phyloP scores from a whole-genome alignment of 2,329 filamentous ascomycete species.

The Stenocarpella maydis region DNA sequence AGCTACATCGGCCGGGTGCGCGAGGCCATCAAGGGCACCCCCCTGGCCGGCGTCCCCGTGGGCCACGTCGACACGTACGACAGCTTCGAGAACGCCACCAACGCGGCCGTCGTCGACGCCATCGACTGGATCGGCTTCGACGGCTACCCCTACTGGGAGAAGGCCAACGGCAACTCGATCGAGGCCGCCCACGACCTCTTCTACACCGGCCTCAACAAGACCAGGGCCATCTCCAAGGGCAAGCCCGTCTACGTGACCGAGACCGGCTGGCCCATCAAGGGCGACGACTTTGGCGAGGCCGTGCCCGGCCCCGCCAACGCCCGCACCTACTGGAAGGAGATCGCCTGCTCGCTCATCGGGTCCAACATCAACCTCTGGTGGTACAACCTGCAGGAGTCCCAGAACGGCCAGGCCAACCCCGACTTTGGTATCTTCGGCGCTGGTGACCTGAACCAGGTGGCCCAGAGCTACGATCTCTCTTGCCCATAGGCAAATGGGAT shows the following conservation, averaged over 20 bases:
- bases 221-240: conserved; percentile 51
- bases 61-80: conserved; percentile 77
- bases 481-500: conserved; percentile 39
- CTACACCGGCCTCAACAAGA: conserved; percentile 55
- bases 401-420: conserved; percentile 44
- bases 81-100: conserved; percentile 66
- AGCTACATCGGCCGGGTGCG: conserved; percentile 63
- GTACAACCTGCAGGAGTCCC: conserved; percentile 48
- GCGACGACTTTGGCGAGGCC: conserved; percentile 29
- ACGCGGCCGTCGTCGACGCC: conserved; percentile 67
- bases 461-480: conserved; percentile 44
- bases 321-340: conserved; percentile 34
- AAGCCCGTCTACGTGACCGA: conserved; percentile 37
- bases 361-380: conserved; percentile 46
- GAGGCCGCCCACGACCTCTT: conserved; percentile 64
- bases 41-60: conserved; percentile 53
- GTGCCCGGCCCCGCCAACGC: conserved; percentile 32
- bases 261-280: conserved; percentile 35
- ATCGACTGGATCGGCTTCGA: conserved; percentile 72
- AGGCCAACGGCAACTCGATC: conserved; percentile 62
- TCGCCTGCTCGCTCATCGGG: conserved; percentile 29
- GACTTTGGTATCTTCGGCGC: conserved; percentile 48
- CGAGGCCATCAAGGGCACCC: conserved; percentile 58
- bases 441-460: conserved; percentile 43
- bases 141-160: conserved; percentile 74